These are phyloP conservation scores for Sarcomyxa edulis DNA, from an alignment of 768 basidiomycete species.

Conservation along the genomic window DNA sequence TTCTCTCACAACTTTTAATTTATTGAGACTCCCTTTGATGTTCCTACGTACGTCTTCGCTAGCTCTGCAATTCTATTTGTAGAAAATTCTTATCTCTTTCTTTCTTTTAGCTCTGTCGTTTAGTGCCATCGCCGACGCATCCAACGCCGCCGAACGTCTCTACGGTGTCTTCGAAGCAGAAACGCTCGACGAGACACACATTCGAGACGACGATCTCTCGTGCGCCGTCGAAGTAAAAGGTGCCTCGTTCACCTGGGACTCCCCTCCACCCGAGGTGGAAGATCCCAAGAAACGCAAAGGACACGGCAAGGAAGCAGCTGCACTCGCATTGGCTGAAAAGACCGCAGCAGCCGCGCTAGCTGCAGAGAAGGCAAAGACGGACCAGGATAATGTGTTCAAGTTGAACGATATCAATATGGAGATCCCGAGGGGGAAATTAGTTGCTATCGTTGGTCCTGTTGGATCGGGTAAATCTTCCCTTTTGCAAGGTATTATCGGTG, in stretches of 20 bases:
- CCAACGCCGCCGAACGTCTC: constrained; percentile 74
- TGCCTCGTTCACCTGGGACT: constrained; percentile 86
- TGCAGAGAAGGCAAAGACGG: constrained; percentile 23
- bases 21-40: constrained; percentile 80
- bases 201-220: constrained; percentile 49
- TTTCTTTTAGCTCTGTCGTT: constrained; percentile 55
- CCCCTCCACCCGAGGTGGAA: constrained; percentile 50
- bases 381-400: constrained; percentile 51
- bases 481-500: constrained; percentile 72
- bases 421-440: constrained; percentile 72
- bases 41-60: constrained; percentile 41
- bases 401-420: constrained; percentile 57
- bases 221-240: constrained; percentile 61
- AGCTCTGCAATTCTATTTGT: background rate
- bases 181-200: constrained; percentile 51
- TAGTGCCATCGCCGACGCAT: constrained; percentile 78
- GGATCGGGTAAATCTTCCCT: constrained; percentile 69
- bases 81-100: constrained; percentile 7
- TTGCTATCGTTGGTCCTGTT: constrained; percentile 83
- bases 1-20: constrained; percentile 79
- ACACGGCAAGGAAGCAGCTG: background rate
- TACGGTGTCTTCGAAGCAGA: constrained; percentile 84
- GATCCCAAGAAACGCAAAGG: constrained; percentile 27
- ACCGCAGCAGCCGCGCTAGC: constrained; percentile 10
- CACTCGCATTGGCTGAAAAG: background rate